These are phyloP conservation scores for Pachysandra terminalis DNA, from an alignment of 164 flowering plant genomes.

Conservation along the genomic window DNA sequence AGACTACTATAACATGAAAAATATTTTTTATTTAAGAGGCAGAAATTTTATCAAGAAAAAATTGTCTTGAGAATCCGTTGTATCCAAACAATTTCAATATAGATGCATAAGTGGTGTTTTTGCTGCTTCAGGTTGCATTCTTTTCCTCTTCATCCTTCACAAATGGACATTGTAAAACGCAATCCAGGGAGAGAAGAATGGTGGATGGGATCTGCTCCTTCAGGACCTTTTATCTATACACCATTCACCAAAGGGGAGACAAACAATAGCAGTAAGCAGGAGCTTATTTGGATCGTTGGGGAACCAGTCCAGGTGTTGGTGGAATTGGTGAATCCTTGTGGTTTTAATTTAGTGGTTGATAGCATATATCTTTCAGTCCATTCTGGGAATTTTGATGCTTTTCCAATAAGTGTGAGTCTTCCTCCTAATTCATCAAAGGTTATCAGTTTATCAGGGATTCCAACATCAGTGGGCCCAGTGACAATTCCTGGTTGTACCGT, in stretches of 20 bases:
- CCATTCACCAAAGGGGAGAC: slow-evolving; percentile 97
- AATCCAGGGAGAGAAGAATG: slow-evolving; percentile 86
- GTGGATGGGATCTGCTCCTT: slow-evolving; percentile 98
- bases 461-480: slow-evolving; percentile 81
- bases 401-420: slow-evolving; percentile 82
- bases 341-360: slow-evolving; percentile 86
- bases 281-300: slow-evolving; percentile 87
- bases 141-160: slow-evolving; percentile 78
- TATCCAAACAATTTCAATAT: background rate
- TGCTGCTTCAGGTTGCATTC: slow-evolving; percentile 69
- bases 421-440: slow-evolving; percentile 90
- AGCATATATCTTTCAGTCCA: slow-evolving; percentile 92
- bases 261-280: slow-evolving; percentile 70
- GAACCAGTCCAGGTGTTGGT: slow-evolving; percentile 96
- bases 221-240: slow-evolving; percentile 98
- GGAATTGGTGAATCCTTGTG: slow-evolving; percentile 99
- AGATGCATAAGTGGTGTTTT: slow-evolving; percentile 4
- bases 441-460: slow-evolving; percentile 87
- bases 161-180: slow-evolving; percentile 89
- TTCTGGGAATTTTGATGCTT: slow-evolving; percentile 85
- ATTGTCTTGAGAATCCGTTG: no score
- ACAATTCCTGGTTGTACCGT: slow-evolving; percentile 89
- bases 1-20: no score
- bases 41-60: no score
- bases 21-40: no score